These are phyloP conservation scores for Cucumis melo DNA, from an alignment of 306 rosid species.

Conservation along the genomic window DNA sequence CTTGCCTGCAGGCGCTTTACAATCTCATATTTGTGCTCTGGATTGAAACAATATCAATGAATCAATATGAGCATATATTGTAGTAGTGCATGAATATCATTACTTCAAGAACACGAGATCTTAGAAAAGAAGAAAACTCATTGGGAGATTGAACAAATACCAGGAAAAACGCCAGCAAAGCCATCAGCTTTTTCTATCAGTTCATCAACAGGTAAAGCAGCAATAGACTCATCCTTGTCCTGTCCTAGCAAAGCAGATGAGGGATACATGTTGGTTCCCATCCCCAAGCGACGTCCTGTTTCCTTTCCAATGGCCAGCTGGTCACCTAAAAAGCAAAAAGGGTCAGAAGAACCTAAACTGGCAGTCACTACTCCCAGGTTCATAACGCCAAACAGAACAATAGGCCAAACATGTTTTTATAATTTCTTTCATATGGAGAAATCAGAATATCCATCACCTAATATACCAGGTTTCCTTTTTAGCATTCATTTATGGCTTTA, in stretches of 20 bases:
- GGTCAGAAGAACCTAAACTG: neutral
- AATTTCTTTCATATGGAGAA: neutral
- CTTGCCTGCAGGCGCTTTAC: slow-evolving; percentile 98
- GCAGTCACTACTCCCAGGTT: neutral
- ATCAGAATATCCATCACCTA: neutral
- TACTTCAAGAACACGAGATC: neutral
- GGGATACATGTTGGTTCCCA: slow-evolving; percentile 99
- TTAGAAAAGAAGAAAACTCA: neutral
- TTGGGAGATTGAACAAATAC: slow-evolving; percentile 25
- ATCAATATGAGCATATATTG: neutral
- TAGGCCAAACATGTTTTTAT: neutral
- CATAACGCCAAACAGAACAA: neutral
- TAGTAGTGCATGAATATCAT: neutral
- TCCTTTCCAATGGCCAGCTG: slow-evolving; percentile 98
- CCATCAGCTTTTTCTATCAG: slow-evolving; percentile 96
- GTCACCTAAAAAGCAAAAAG: slow-evolving; percentile 50
- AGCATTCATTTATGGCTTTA: neutral
- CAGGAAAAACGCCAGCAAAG: slow-evolving; percentile 96
- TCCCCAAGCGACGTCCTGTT: slow-evolving; percentile 97
- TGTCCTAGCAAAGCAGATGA: slow-evolving; percentile 96
- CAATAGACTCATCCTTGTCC: slow-evolving; percentile 80
- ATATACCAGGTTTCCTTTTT: neutral
- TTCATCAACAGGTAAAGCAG: slow-evolving; percentile 82
- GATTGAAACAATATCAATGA: slow-evolving; percentile 11
- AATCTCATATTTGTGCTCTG: slow-evolving; percentile 97